Conservation (phyloP, 2,329 filamentous ascomycete genomes). For the Xylariaceae sp. region DNA sequence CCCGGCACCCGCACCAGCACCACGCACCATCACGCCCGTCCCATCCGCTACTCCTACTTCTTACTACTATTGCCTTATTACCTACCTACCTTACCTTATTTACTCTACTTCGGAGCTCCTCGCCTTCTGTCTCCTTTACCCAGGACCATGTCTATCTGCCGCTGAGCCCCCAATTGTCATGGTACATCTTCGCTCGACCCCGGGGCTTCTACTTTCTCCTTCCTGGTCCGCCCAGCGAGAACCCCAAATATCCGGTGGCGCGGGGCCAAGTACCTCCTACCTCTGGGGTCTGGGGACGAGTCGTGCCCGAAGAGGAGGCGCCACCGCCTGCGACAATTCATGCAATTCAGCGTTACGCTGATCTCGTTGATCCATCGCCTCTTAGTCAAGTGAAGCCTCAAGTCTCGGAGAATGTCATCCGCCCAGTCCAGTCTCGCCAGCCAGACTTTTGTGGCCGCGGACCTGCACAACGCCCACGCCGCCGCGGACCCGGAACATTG, state of each 20-base stretch:
- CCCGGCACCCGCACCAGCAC: no score
- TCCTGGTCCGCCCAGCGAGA: slow-evolving; percentile 20
- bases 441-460: slow-evolving; percentile 27
- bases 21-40: no score
- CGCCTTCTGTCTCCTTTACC: slow-evolving; percentile 5
- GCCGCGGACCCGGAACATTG: slow-evolving; percentile 23
- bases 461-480: slow-evolving; percentile 27
- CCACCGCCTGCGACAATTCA: slow-evolving; percentile 4
- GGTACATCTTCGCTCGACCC: slow-evolving; percentile 15
- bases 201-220: slow-evolving; percentile 21
- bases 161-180: no score
- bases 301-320: slow-evolving; percentile 2
- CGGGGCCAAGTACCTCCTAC: slow-evolving; percentile 9
- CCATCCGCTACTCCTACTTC: no score
- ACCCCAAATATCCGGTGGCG: slow-evolving; percentile 18
- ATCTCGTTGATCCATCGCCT: slow-evolving; percentile 17
- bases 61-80: no score
- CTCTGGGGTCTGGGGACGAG: not conserved
- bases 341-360: slow-evolving; percentile 8
- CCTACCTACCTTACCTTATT: no score
- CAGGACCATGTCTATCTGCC: slow-evolving; percentile 11
- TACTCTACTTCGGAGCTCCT: no score
- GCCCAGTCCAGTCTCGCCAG: slow-evolving; percentile 25
- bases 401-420: slow-evolving; percentile 32
- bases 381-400: slow-evolving; percentile 7